phyloP scores from a whole-genome alignment of 1,284 basidiomycete genomes.

The Pyrrhoderma lamaoense region DNA sequence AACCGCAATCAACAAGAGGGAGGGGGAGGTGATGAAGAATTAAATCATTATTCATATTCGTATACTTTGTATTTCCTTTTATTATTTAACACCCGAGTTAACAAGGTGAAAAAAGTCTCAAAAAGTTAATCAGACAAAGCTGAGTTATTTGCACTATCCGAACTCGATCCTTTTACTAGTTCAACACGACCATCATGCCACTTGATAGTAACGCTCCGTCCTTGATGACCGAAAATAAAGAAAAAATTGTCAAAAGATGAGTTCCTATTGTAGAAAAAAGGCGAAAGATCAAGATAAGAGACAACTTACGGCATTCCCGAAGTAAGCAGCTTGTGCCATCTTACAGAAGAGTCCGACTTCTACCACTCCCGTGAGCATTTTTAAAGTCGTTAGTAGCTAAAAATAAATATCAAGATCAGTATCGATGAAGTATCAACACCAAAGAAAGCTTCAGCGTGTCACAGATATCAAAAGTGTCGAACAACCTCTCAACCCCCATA shows the following conservation, averaged over 20 bases:
- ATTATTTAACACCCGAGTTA: too few relatives aligned
- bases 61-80: too few relatives aligned
- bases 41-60: too few relatives aligned
- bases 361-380: slow-evolving; percentile 92
- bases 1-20: too few relatives aligned
- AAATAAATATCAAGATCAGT: background rate
- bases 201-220: slow-evolving; percentile 49
- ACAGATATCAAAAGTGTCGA: background rate
- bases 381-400: slow-evolving; percentile 67
- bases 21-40: too few relatives aligned
- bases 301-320: slow-evolving; percentile 75
- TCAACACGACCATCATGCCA: slow-evolving; percentile 41
- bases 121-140: too few relatives aligned
- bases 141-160: background rate
- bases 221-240: slow-evolving; percentile 28
- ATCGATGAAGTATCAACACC: too few relatives aligned
- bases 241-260: background rate
- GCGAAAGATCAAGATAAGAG: too few relatives aligned
- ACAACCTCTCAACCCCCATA: too few relatives aligned
- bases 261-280: background rate
- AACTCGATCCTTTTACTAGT: slow-evolving; percentile 20
- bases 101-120: too few relatives aligned
- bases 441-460: slow-evolving; percentile 2
- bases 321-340: slow-evolving; percentile 95
- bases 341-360: slow-evolving; percentile 95